phyloP scores from a whole-genome alignment of 2,329 filamentous ascomycete species.

The Aspergillus fructus region DNA sequence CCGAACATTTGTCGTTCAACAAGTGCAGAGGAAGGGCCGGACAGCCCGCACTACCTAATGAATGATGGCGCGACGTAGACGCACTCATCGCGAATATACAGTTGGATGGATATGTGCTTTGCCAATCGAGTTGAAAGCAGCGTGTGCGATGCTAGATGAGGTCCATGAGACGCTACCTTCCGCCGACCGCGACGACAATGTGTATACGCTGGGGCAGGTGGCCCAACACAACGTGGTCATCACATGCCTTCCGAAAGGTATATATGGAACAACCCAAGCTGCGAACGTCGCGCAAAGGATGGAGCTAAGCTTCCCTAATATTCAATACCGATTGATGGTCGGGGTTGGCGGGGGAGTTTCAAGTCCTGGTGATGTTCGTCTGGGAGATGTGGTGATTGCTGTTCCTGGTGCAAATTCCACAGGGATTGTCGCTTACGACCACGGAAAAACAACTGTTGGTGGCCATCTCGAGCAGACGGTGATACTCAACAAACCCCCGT shows the following conservation, averaged over 20 bases:
- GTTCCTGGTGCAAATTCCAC: not conserved
- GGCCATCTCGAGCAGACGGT: not conserved
- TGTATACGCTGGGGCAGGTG: not conserved
- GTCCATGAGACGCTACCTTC: not conserved
- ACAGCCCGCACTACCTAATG: no score
- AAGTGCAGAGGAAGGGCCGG: no score
- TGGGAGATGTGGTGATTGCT: not conserved
- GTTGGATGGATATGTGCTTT: not conserved
- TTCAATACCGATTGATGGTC: slow-evolving; percentile 23
- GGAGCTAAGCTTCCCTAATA: slow-evolving; percentile 15
- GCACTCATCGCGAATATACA: not conserved
- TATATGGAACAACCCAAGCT: not conserved
- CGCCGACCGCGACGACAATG: not conserved
- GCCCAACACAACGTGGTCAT: not conserved
- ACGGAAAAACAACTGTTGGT: not conserved
- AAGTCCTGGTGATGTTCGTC: not conserved
- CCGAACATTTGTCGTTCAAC: no score
- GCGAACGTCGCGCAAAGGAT: not conserved
- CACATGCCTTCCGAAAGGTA: not conserved
- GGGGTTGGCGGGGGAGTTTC: slow-evolving; percentile 25
- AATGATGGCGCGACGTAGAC: no score
- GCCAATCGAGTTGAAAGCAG: not conserved
- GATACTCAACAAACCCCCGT: not conserved
- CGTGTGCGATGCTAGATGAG: not conserved
- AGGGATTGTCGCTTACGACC: not conserved